Evolutionary conservation across 2,329 filamentous ascomycete genomes (phyloP).

Genomic region (Aspergillus fischeri): DNA sequence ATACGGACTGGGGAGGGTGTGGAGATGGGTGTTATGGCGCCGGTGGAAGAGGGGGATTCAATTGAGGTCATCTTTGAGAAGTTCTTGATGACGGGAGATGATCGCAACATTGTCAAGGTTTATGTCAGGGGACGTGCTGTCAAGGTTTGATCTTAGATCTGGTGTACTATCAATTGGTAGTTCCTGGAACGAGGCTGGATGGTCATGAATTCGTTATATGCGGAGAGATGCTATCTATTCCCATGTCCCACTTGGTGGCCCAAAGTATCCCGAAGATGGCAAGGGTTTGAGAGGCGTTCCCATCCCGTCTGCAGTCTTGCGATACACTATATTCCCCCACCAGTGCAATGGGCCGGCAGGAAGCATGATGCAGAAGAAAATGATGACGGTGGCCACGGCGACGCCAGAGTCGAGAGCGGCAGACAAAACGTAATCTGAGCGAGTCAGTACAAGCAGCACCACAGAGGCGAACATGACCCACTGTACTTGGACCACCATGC

Average conservation of each 20-base stretch:
- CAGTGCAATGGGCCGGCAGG: conserved; percentile 36
- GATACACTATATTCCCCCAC: conserved; percentile 42
- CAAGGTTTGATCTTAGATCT: conserved; percentile 14
- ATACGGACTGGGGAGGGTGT: conserved; percentile 38
- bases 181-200: neutral
- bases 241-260: conserved; percentile 26
- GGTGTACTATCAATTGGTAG: neutral
- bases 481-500: conserved; percentile 50
- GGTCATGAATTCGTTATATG: neutral
- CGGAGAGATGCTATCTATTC: conserved; percentile 10
- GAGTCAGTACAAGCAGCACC: neutral
- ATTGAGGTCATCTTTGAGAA: conserved; percentile 54
- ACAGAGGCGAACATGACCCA: conserved; percentile 11
- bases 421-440: conserved; percentile 39
- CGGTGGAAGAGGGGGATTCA: conserved; percentile 49
- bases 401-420: conserved; percentile 43
- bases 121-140: conserved; percentile 49
- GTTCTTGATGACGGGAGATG: conserved; percentile 63
- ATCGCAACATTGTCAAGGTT: conserved; percentile 56
- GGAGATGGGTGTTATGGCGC: conserved; percentile 47
- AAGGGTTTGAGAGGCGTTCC: conserved; percentile 33
- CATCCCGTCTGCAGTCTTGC: conserved; percentile 38
- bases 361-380: conserved; percentile 44
- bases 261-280: conserved; percentile 27
- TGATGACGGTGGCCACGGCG: conserved; percentile 41